Conservation (phyloP, 1,139 yeast species). For the Saccharomyces hybrid region DNA sequence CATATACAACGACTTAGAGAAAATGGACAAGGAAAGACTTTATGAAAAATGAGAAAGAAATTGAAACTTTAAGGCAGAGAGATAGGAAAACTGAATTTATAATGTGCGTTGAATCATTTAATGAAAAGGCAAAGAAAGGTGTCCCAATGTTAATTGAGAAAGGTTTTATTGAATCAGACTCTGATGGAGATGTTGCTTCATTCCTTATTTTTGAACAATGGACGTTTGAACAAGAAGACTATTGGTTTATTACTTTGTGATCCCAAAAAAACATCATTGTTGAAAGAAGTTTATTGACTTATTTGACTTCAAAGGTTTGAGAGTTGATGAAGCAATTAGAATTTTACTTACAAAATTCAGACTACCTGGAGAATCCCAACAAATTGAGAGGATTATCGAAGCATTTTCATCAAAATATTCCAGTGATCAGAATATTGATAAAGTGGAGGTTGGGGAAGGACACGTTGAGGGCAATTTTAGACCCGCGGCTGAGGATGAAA, state of each 20-base stretch:
- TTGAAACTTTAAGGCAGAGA: conserved; percentile 35
- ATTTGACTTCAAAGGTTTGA: conserved; percentile 64
- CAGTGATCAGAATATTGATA: conserved; percentile 40
- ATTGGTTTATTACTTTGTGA: conserved; percentile 81
- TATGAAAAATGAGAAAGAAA: conserved; percentile 7
- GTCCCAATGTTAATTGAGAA: conserved; percentile 50
- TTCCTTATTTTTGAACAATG: conserved; percentile 75
- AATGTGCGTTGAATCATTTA: conserved; percentile 62
- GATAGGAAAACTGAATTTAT: conserved; percentile 65
- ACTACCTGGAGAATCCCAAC: conserved; percentile 94
- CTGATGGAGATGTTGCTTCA: conserved; percentile 55
- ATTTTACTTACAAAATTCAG: conserved; percentile 75
- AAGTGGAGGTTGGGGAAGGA: background rate
- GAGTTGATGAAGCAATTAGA: conserved; percentile 89
- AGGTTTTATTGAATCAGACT: conserved; percentile 53
- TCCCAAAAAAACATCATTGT: conserved; percentile 53
- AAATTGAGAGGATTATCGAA: conserved; percentile 84
- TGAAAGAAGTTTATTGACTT: conserved; percentile 56
- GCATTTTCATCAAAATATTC: conserved; percentile 76
- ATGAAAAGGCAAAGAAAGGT: conserved; percentile 70
- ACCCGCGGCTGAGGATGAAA: conserved; percentile 6
- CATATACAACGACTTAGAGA: conserved; percentile 49
- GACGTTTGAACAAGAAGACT: conserved; percentile 72
- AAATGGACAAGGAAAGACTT: conserved; percentile 18
- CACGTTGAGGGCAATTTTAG: background rate